Evolutionary conservation across 2,329 filamentous ascomycete species (phyloP), one percentile per base, ranked within the genome.

Genomic region (Lachnellula hyalina): DNA sequence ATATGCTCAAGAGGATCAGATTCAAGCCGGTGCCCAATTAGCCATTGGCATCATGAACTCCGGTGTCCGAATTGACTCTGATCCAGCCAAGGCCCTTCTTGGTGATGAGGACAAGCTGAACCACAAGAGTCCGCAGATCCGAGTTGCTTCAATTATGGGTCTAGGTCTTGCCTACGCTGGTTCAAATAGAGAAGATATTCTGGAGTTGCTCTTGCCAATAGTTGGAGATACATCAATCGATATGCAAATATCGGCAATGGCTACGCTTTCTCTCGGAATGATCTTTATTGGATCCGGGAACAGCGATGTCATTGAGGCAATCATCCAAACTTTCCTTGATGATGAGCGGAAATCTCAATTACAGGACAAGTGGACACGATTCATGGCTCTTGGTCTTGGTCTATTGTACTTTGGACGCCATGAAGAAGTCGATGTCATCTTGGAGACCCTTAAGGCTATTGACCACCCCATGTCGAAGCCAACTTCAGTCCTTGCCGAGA

Each of bases 341-440:
- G 93, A 97, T 55, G 93, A 97, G 57, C 85, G 92, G 54, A 87
- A 88, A 74, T 86, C 83, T 67, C 92, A 96, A 71, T 78, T 99
- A 57, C 96, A 95, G 64, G 90, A 97, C 74, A 99, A 97, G 75
- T 99, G 94, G 94, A 94, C 92, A 34, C 86, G 94, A 17, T 99
- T 99, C 76, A 87, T 99, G 76, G 92, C 90, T 19, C 85, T 99
- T 42, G 94, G 94, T 61, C 81, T 99, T 59, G 94, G 93, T 1
- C 81, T 99, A 25, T 79, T 99, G 28, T 99, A 91, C 81, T 97
- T 99, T 65, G 94, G 94, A 40, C 87, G 90, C 61, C 94, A 99
- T 73, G 94, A 99, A 72, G 93, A 97, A 71, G 94, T 97, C n/a
- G 94, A 99, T 67, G 93, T 97, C 55, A 92, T 97, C 62, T 76